Evolutionary conservation across 495 filamentous ascomycete genomes (phyloP).

Genomic region (Penicillium chermesinum): DNA sequence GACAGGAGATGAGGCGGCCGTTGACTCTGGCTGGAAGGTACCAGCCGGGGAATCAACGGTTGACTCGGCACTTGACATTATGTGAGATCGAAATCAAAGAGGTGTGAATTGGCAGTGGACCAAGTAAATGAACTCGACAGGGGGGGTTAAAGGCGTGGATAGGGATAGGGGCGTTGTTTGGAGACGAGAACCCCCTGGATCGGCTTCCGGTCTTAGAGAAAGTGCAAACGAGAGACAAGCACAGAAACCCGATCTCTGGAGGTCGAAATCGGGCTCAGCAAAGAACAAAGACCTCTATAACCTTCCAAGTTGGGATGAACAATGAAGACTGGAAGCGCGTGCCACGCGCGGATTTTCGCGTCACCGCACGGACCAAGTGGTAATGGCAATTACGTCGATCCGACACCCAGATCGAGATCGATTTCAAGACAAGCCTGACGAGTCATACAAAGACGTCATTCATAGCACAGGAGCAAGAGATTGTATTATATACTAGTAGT

Average conservation of each 20-base stretch:
- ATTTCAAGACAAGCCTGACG: too few species aligned
- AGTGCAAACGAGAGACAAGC: background rate
- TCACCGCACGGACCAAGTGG: slow-evolving; percentile 30
- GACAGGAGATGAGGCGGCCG: slow-evolving; percentile 41
- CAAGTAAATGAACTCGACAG: too few species aligned
- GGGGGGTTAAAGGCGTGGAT: too few species aligned
- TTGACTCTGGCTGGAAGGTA: slow-evolving; percentile 33
- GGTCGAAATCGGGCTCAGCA: background rate
- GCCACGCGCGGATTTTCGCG: slow-evolving; percentile 26
- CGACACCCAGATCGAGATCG: background rate
- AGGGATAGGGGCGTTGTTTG: too few species aligned
- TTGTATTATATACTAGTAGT: too few species aligned
- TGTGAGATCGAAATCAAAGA: background rate
- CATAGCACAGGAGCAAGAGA: too few species aligned
- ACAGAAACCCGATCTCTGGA: background rate
- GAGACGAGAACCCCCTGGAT: too few species aligned
- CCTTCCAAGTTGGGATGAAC: background rate
- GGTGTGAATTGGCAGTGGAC: too few species aligned
- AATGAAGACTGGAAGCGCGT: background rate
- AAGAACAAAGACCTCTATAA: background rate
- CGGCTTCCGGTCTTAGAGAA: too few species aligned
- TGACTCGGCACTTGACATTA: slow-evolving; percentile 34
- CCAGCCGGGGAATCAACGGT: slow-evolving; percentile 29
- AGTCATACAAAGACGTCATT: too few species aligned
- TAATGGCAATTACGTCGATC: background rate